Evolutionary conservation across 1,284 basidiomycete species (phyloP).

Genomic region (Cryptococcus depauperatus): DNA sequence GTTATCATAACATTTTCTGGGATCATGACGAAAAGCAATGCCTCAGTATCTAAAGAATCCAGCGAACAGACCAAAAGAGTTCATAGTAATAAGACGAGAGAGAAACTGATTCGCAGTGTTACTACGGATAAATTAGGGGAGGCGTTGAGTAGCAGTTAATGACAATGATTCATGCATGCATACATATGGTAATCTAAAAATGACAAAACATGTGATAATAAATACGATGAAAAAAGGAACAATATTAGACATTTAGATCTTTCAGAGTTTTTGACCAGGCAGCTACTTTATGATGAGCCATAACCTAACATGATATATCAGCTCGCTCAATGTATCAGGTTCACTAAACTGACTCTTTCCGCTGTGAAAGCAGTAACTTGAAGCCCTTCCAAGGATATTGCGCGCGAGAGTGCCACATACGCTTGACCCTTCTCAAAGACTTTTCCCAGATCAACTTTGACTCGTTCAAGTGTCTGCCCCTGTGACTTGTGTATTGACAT

Average conservation of each 20-base stretch:
- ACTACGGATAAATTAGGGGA: no score
- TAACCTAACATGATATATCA: slow-evolving; percentile 51
- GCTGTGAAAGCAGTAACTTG: slow-evolving; percentile 82
- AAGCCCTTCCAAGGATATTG: slow-evolving; percentile 80
- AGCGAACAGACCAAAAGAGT: no score
- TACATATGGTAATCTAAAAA: not conserved
- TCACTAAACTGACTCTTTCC: slow-evolving; percentile 55
- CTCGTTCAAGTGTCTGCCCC: slow-evolving; percentile 57
- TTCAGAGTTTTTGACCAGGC: slow-evolving; percentile 28
- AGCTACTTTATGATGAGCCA: slow-evolving; percentile 53
- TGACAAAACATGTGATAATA: no score
- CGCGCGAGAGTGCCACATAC: slow-evolving; percentile 92
- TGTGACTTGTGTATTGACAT: slow-evolving; percentile 95
- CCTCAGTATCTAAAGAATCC: no score
- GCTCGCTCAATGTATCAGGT: no score
- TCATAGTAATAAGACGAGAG: no score
- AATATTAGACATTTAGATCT: slow-evolving; percentile 15
- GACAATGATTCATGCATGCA: not conserved
- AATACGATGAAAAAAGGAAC: no score
- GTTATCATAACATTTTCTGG: no score
- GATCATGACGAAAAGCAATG: no score
- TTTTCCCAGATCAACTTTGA: slow-evolving; percentile 47
- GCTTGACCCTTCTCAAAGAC: slow-evolving; percentile 79
- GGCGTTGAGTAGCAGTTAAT: not conserved
- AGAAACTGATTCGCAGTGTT: no score